These are phyloP conservation scores for Lecanicillium sp. DNA, from an alignment of 2,329 filamentous ascomycete genomes.

Conservation along the genomic window DNA sequence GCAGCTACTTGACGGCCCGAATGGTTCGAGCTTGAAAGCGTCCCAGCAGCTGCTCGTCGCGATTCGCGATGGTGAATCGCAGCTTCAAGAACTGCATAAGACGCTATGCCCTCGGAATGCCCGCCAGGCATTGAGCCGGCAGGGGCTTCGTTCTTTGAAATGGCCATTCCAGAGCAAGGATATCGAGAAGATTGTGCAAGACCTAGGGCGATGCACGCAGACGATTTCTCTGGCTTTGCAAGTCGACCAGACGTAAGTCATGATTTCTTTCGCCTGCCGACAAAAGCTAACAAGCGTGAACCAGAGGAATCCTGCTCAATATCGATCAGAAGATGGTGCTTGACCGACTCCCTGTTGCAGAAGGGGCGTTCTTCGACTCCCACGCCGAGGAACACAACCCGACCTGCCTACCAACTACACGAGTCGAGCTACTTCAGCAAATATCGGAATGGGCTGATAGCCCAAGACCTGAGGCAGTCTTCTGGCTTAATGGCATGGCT, in stretches of 20 bases:
- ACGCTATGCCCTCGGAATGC: background rate
- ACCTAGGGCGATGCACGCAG: constrained; percentile 18
- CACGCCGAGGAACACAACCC: constrained; percentile 22
- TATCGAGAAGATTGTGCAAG: constrained; percentile 12
- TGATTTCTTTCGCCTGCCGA: too few species aligned
- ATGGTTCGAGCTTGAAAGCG: background rate
- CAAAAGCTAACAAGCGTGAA: too few species aligned
- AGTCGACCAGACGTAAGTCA: constrained; percentile 24
- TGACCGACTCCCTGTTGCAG: constrained; percentile 13
- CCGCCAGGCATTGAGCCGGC: constrained; percentile 1
- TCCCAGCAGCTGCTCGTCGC: background rate
- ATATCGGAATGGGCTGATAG: constrained; percentile 19
- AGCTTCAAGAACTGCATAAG: background rate
- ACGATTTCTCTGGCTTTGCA: constrained; percentile 22
- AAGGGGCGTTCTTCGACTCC: constrained; percentile 25
- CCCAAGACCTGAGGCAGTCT: constrained; percentile 12
- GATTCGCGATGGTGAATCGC: background rate
- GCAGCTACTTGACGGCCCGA: background rate
- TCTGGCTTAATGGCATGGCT: constrained; percentile 26
- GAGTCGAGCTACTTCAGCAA: constrained; percentile 15
- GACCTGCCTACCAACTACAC: constrained; percentile 12
- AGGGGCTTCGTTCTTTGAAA: constrained; percentile 1
- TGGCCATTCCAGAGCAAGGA: constrained; percentile 6
- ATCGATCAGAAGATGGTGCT: constrained; percentile 16
- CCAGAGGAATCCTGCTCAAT: constrained; percentile 11